Evolutionary conservation across 2,329 filamentous ascomycete species (phyloP).

Genomic region (Ophiostoma piceae): DNA sequence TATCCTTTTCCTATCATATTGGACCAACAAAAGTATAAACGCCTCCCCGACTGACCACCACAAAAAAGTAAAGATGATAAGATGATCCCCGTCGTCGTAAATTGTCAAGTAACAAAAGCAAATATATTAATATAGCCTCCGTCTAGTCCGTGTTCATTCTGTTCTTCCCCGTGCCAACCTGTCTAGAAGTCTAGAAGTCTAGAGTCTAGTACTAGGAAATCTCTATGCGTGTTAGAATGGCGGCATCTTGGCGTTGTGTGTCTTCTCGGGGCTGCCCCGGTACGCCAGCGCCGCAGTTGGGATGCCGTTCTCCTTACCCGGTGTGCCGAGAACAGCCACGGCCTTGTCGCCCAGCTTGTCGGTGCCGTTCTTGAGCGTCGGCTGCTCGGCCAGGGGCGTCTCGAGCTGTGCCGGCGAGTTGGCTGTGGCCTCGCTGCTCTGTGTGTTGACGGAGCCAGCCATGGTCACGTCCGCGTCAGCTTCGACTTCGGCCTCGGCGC

Average conservation of each 20-base stretch:
- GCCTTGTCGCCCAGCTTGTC: slow-evolving; percentile 5
- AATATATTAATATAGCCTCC: not conserved
- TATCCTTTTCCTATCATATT: slow-evolving; percentile 11
- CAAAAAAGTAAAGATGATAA: not conserved
- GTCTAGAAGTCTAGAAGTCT: not conserved
- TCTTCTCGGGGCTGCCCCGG: slow-evolving; percentile 58
- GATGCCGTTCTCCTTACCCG: slow-evolving; percentile 29
- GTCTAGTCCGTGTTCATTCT: not conserved
- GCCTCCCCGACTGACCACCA: not conserved
- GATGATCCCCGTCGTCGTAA: not conserved
- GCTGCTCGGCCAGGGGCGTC: not conserved
- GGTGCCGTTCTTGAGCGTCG: not conserved
- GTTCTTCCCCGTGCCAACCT: not conserved
- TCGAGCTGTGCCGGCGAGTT: slow-evolving; percentile 16
- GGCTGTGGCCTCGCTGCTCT: slow-evolving; percentile 24
- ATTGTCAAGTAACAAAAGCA: not conserved
- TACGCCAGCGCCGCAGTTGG: slow-evolving; percentile 46
- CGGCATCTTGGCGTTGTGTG: slow-evolving; percentile 32
- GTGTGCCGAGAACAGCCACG: slow-evolving; percentile 14
- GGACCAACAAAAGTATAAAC: not conserved
- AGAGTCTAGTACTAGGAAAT: not conserved
- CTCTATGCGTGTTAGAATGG: not conserved
- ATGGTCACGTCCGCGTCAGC: slow-evolving; percentile 19
- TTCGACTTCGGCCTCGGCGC: slow-evolving; percentile 8
- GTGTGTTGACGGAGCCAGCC: slow-evolving; percentile 18